Base-by-base conservation (phyloP, 805 yeast species). In the Candida stauntonica region DNA sequence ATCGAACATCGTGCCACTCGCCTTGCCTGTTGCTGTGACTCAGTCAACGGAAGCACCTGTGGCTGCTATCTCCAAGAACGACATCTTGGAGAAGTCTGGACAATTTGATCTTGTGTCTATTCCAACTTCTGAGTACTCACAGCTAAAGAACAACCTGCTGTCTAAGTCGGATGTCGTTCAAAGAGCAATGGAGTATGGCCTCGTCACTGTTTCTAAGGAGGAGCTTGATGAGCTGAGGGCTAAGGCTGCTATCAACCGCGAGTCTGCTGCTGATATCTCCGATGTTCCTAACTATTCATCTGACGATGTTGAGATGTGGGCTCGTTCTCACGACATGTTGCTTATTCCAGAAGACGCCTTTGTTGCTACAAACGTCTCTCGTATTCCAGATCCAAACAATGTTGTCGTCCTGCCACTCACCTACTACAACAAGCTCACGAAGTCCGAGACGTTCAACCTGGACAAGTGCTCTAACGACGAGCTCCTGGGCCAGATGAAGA, bases 351-450 rank as follows among this genome's bases (percentile, higher is more conserved):
- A 67, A 35, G 56, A 68, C n/a, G 66, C 79, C 2, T 81, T 73
- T 48, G 64, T 82, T 44, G 78, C 85, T 1, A 80, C 88, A 1
- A 77, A 83, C 2, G 72, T 72, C 26, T 71, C 75, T 7, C 67
- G 72, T 46, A 60, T 60, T 5, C 77, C 84, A 4, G 85, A 80
- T 47, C 58, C 68, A 11, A 59, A 64, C 4, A 73, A 75, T 44
- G 79, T 81, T 24, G 80, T 79, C 42, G 78, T 80, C 8, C 54
- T 83, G 24, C 88, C 91, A 5, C 64, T 71, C 5, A 68, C 79
- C 2, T 81, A 81, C 54, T 83, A 79, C 59, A 72, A 73, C 46
- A 75, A 75, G 53, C 60, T 83, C 44, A 55, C 73, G 20, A 68
- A 72, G 39, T 68, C 62, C 17, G 75, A 70, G 34, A 39, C 62